phyloP scores from a whole-genome alignment of 2,329 filamentous ascomycete species.

The Lachnellula occidentalis region DNA sequence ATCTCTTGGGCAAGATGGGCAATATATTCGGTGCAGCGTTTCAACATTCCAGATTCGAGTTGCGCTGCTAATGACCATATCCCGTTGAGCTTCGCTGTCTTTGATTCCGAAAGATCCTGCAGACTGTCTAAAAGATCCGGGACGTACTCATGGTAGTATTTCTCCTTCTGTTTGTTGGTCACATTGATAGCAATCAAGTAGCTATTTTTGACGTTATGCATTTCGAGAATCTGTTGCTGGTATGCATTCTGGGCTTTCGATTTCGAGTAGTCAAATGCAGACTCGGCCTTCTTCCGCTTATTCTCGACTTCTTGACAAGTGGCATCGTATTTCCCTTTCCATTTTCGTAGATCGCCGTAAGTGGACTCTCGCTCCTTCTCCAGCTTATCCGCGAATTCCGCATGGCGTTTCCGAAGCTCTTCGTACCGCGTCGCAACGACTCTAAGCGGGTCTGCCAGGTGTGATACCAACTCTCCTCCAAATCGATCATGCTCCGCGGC shows the following conservation, averaged over 20 bases:
- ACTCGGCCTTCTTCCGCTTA: slow-evolving; percentile 89
- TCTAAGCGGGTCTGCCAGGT: slow-evolving; percentile 84
- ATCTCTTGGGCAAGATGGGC: slow-evolving; percentile 75
- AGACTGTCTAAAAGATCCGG: slow-evolving; percentile 89
- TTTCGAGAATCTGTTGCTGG: slow-evolving; percentile 86
- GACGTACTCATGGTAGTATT: slow-evolving; percentile 94
- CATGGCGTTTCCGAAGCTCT: slow-evolving; percentile 85
- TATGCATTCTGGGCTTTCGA: slow-evolving; percentile 85
- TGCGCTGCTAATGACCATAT: slow-evolving; percentile 78
- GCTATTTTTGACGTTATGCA: slow-evolving; percentile 98
- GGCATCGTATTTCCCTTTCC: slow-evolving; percentile 87
- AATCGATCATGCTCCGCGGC: slow-evolving; percentile 87
- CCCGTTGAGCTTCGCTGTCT: slow-evolving; percentile 75
- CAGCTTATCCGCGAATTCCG: slow-evolving; percentile 81
- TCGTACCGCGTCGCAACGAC: slow-evolving; percentile 71
- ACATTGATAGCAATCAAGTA: slow-evolving; percentile 95
- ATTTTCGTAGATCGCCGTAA: slow-evolving; percentile 81
- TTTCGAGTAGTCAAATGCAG: slow-evolving; percentile 81
- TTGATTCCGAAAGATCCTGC: slow-evolving; percentile 88
- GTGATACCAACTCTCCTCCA: slow-evolving; percentile 68
- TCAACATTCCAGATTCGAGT: slow-evolving; percentile 74
- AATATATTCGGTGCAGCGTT: slow-evolving; percentile 66
- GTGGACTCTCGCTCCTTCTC: slow-evolving; percentile 82
- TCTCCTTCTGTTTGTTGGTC: slow-evolving; percentile 95
- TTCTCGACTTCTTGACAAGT: slow-evolving; percentile 93